Evolutionary conservation across 352 stramenopile species (phyloP), one percentile per base, ranked within the genome.

Genomic region (Globisporangium barbulae): DNA sequence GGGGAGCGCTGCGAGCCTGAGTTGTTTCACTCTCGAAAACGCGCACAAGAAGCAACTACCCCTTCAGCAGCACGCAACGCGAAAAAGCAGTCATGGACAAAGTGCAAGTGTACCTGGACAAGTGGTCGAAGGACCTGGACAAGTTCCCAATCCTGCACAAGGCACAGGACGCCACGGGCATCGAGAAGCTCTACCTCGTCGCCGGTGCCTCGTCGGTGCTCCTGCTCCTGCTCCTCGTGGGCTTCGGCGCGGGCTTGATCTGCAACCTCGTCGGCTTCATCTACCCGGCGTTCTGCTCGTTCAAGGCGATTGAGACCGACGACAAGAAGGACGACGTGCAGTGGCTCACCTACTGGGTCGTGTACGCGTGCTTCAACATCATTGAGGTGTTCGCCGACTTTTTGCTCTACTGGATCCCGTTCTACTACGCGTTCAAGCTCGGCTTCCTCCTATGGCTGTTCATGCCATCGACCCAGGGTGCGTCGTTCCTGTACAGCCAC

Each of bases 371-470:
- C 77, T 99, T 99, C 79, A 98, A 90, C 68, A 89, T 99, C 50
- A 81, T 98, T 42, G 97, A 99, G 76, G 87, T 97, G 33, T 99
- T 99, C 72, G 82, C 87, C n/a, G 93, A 98, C 72, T 93, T 98
- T 50, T 73, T 99, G 44, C 75, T 99, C 5, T 98, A 98, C 75
- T 98, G 93, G 94, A 98, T 99, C 74, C 97, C 97, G 17, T 98
- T 98, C 76, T 99, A 99, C 81, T 99, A 98, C 73, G 89, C 93
- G 13, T 98, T 99, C 82, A 99, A 99, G 85, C 69, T 99, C 25
- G 96, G 94, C 53, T 99, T 99, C 80, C 85, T 99, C 59, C 74
- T 99, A 22, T 99, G 96, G 94, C 83, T 97, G 37, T 98, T 99
- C 81, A 89, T 99, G 70, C 97, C 96, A n/a, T 97, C 97, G 72